A percentile compares a stretch with the other conserved stretches of the same genome.
These are phyloP conservation scores for Plectosphaerella sp. DNA, from an alignment of 2,329 filamentous ascomycete genomes.

Conservation along the genomic window DNA sequence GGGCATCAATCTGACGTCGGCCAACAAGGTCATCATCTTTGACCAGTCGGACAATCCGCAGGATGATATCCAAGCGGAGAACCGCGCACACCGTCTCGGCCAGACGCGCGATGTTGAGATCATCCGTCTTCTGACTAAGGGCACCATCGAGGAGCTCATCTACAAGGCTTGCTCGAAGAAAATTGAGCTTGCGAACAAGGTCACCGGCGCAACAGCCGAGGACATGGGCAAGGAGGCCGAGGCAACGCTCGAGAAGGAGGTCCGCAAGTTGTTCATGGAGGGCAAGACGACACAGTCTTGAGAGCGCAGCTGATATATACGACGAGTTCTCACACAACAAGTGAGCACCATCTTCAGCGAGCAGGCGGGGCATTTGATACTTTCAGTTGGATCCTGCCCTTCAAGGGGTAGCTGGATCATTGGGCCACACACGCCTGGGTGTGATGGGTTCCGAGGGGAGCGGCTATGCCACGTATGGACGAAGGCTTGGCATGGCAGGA, in stretches of 20 bases:
- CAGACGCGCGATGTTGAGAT: conserved; percentile 90
- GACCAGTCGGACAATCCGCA: conserved; percentile 97
- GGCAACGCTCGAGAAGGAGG: conserved; percentile 36
- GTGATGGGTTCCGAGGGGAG: too few species aligned
- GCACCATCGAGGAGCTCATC: conserved; percentile 90
- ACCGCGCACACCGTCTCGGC: conserved; percentile 90
- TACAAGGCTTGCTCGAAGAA: conserved; percentile 89
- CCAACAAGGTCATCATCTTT: conserved; percentile 97
- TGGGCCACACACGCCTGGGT: too few species aligned
- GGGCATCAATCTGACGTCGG: conserved; percentile 90
- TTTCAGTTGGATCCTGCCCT: too few species aligned
- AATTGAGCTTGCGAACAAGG: conserved; percentile 72
- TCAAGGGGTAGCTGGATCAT: too few species aligned
- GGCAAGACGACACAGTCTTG: conserved; percentile 32
- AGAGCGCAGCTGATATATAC: neutral
- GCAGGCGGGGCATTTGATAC: too few species aligned
- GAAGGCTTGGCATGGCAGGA: too few species aligned
- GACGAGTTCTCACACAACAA: too few species aligned
- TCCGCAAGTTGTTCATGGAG: conserved; percentile 35
- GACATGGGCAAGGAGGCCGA: conserved; percentile 24
- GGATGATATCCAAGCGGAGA: conserved; percentile 97
- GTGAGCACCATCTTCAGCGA: too few species aligned
- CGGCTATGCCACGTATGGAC: too few species aligned
- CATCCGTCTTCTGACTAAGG: conserved; percentile 72
- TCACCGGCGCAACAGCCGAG: conserved; percentile 34